These are phyloP conservation scores for Hygrophorus pudorinus DNA, from an alignment of 768 basidiomycete species.

Conservation along the genomic window DNA sequence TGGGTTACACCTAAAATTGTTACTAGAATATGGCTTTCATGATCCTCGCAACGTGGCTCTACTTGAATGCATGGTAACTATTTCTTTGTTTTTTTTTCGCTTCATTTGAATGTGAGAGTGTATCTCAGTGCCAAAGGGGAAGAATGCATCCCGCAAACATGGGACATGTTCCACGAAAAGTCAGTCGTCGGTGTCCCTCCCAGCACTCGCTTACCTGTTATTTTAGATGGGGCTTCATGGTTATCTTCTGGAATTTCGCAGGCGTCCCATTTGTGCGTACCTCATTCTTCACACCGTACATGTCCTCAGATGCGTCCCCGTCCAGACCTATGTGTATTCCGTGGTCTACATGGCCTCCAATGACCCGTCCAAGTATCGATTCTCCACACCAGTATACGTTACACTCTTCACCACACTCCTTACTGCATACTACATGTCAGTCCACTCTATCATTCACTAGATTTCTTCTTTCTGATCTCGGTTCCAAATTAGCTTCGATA, in stretches of 20 bases:
- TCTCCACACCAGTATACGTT: constrained; percentile 68
- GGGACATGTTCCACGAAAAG: constrained; percentile 99
- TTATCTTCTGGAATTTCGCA: constrained; percentile 97
- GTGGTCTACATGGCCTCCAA: constrained; percentile 97
- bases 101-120: constrained; percentile 4
- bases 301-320: constrained; percentile 3
- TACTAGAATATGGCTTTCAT: constrained; percentile 91
- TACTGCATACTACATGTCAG: constrained; percentile 80
- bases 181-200: constrained; percentile 20
- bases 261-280: constrained; percentile 79
- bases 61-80: constrained; percentile 84
- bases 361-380: constrained; percentile 78
- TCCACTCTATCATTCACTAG: constrained; percentile 12
- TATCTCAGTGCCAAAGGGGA: constrained; percentile 72
- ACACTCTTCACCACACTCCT: constrained; percentile 67
- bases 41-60: constrained; percentile 92
- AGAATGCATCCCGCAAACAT: constrained; percentile 92
- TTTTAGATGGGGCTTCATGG: constrained; percentile 83
- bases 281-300: not conserved
- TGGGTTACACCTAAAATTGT: constrained; percentile 1
- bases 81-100: not conserved
- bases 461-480: constrained; percentile 2
- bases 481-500: constrained; percentile 62
- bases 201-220: not conserved
- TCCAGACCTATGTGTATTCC: constrained; percentile 90